Evolutionary conservation across 2,329 filamentous ascomycete species (phyloP), one percentile per base, ranked within the genome.

Genomic region (Alternaria alternata): DNA sequence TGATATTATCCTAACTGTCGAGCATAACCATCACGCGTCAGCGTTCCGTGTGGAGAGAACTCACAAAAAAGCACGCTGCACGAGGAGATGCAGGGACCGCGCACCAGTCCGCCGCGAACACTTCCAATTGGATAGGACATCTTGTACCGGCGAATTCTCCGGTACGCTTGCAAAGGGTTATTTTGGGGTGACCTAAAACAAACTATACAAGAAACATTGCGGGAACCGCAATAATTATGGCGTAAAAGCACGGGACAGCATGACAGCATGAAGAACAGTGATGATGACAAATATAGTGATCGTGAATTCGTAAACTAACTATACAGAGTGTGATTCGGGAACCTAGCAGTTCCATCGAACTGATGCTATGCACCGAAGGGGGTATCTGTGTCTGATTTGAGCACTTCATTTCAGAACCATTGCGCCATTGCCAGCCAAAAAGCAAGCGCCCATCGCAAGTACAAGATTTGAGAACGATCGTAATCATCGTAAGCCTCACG

Each of bases 371-470:
- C 61, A 62, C 62, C 52, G 32, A 38, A 49, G 46, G 55, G 65
- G 65, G 65, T 67, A 67, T 67, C 61, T 47, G 64, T 69, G 69
- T 69, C 70, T 73, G 68, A 73, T 69, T 62, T 73, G 70, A 74
- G 63, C 67, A 69, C 65, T 71, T 74, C 70, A 70, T 71, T 61
- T 70, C 72, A 73, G 70, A 71, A 65, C 54, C 60, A 36, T 56
- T 65, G 52, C 68, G 66, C 68, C 67, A 54, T 46, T 51, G 34
- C 57, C 56, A 55, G 14, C 46, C 14, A 49, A 38, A 49, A 49
- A 36, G 32, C 30, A 39, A n/a, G 20, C 51, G 43, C 32, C 42
- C 59, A 47, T 47, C 9, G 55, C 34, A 51, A 60, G 54, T 62
- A 52, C 39, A 49, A 24, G 28, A 52, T 46, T 30, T 28, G 24